Evolutionary conservation across 2,329 filamentous ascomycete species (phyloP), one percentile per base, ranked within the genome.

Genomic region (Fusarium hainanense): DNA sequence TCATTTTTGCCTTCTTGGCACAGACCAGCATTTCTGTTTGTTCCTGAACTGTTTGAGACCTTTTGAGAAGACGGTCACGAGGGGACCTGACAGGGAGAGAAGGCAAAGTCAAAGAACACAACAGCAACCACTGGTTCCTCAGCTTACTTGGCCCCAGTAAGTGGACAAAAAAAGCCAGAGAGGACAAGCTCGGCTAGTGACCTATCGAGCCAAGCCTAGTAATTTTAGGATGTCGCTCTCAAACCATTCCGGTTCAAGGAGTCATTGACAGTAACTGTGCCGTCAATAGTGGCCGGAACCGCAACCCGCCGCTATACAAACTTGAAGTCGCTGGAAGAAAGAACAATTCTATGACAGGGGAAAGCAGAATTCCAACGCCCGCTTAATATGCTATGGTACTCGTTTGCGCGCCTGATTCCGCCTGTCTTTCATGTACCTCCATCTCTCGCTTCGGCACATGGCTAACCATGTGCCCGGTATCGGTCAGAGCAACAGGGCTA

Each of bases 331-430:
- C 54, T 49, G 64, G 73, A 74, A 74, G n/a, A 73, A 75, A 75
- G 67, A 75, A 75, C 74, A 75, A 75, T 75, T 75, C 74, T 51
- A 75, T 51, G 69, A 66, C 73, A 66, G 58, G 70, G 71, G 70
- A 54, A 52, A n/a, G 37, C 42, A 63, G 23, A 14, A 37, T 44
- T 43, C 44, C 44, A 69, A 61, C 63, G 49, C 51, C 63, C 46
- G 63, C 37, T 47, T 47, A 27, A 54, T 56, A 71, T 59, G 60
- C 60, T 63, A 49, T 41, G 27, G 65, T 63, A 71, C 68, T 50
- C 43, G 28, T 46, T 37, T 51, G 30, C 37, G 20, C 54, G 18
- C 49, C 46, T 27, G 40, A 47, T 28, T 47, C 41, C 63, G 12
- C 43, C 50, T 48, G 42, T 16, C 30, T 21, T 57, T 48, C 50